phyloP scores from a whole-genome alignment of 345 rosid species.

The Pelargonium nanum region DNA sequence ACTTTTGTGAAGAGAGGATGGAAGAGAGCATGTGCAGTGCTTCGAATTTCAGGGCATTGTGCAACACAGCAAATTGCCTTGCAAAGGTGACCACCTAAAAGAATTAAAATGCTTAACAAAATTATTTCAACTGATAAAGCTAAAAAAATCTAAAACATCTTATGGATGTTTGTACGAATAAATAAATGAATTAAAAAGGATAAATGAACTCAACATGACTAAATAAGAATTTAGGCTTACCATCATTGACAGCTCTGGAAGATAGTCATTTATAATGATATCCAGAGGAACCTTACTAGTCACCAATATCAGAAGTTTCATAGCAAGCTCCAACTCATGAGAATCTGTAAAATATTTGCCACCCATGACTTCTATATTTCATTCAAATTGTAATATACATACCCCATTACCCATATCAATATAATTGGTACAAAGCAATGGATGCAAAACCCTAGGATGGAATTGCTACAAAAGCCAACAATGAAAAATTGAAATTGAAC shows the following conservation, averaged over 20 bases:
- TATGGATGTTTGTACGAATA: neutral
- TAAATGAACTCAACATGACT: neutral
- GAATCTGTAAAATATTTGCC: conserved; percentile 43
- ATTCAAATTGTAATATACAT: neutral
- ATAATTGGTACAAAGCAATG: neutral
- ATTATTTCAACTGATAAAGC: neutral
- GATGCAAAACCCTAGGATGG: too few species aligned
- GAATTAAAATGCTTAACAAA: conserved; percentile 6
- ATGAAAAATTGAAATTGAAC: neutral
- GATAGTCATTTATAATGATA: conserved; percentile 23
- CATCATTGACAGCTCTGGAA: conserved; percentile 43
- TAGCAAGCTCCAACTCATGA: conserved; percentile 58
- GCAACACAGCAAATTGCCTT: conserved; percentile 73
- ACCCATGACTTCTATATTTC: neutral
- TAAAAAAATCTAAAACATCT: neutral
- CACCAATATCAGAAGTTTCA: conserved; percentile 49
- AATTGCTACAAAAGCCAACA: too few species aligned
- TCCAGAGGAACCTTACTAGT: conserved; percentile 38
- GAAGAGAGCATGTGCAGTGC: conserved; percentile 69
- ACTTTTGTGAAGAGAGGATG: conserved; percentile 49
- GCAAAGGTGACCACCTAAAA: conserved; percentile 46
- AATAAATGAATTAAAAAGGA: neutral
- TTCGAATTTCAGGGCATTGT: conserved; percentile 71
- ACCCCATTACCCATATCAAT: neutral
- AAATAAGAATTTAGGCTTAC: conserved; percentile 30